Evolutionary conservation across 1,284 basidiomycete genomes (phyloP), one percentile per base, ranked within the genome.

Genomic region (Cystobasidium slooffiae): DNA sequence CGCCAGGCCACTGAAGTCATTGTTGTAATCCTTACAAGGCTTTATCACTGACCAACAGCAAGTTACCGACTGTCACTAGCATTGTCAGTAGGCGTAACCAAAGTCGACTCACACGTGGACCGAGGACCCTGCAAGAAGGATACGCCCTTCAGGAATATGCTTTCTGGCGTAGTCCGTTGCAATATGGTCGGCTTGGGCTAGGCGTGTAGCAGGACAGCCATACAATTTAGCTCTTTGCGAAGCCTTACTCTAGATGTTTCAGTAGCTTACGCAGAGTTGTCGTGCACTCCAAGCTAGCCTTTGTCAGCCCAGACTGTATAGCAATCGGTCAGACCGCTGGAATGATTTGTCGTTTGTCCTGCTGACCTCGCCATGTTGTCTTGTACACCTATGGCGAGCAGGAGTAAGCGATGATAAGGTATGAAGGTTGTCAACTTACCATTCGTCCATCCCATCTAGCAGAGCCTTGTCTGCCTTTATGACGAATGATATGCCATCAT

Each of bases 401-500:
- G 22, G 6, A 64, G 49, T 31, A 68, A 16, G 31, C 12, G 9
- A 56, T 20, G 43, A 51, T 12, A 53, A 24, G 41, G 14, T 12
- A 18, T 56, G 12, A 9, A 8, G 31, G 3, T 41, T 44, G 1
- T 24, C 62, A 49, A 18, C 65, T 58, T 22, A 80, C 78, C 78
- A 80, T 24, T 77, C 78, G 44, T 79, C 77, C 79, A 79, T 79
- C 6, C 51, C n/a, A 22, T 86, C 85, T 16, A 87, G 78, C 0
- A 86, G 82, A 0, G 78, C 78, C 75, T 85, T 84, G 7, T 82
- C 79, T 1, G 86, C 86, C 44, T 79, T 78, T 64, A 87, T 84
- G 20, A 86, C 83, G 76, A 82, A 86, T 58, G 81, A 81, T 12
- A 87, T 81, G 3, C 86, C 86, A 20, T 83, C 82, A 75, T 87